Evolutionary conservation across 225 moss, liverwort and hornwort genomes (phyloP), one percentile per base, ranked within the genome.

Genomic region (Marchantia polymorpha): DNA sequence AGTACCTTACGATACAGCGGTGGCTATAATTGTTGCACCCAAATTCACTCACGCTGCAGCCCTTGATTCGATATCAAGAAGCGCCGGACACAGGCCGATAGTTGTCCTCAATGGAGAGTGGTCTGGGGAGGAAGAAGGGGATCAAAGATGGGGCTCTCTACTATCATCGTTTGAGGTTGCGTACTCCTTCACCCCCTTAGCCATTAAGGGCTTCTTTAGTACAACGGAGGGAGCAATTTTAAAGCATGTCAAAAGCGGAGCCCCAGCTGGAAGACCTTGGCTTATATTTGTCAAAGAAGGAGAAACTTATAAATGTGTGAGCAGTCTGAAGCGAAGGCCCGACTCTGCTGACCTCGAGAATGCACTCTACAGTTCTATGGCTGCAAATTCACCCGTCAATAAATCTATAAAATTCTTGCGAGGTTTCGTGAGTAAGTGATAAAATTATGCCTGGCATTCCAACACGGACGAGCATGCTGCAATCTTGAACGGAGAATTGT

Each of bases 321-420:
- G 88, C 75, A 88, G 85, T 75, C 88, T 94, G 53, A 88, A 90
- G 76, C 77, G 80, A 61, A 90, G 92, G 79, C 97, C 97, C 64
- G 89, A 86, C 10, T 83, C 93, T 54, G 82, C 87, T 69, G 93
- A 94, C 78, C 89, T 99, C 52, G 94, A 99, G 80, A 88, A 90
- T 81, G 93, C 94, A 7, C 75, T 99, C 73, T 99, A 99, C 82
- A 93, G 89, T 78, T 89, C 93, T 0, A 90, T 93, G 84, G 97
- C 97, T 63, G 91, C 92, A 52, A 99, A 93, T 73, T 94, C 97
- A 63, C 94, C 97, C 10, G 88, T 99, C 39, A 93, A 91, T 63
- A 99, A 94, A 80, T 94, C 97, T 66, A 91, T 94, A 68, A 84
- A 86, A 79, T 97, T 94, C 79, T 81, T 97, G 50, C 89, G 93